Evolutionary conservation across 352 stramenopile species (phyloP), one percentile per base, ranked within the genome.

Genomic region (Phytophthora europaea): DNA sequence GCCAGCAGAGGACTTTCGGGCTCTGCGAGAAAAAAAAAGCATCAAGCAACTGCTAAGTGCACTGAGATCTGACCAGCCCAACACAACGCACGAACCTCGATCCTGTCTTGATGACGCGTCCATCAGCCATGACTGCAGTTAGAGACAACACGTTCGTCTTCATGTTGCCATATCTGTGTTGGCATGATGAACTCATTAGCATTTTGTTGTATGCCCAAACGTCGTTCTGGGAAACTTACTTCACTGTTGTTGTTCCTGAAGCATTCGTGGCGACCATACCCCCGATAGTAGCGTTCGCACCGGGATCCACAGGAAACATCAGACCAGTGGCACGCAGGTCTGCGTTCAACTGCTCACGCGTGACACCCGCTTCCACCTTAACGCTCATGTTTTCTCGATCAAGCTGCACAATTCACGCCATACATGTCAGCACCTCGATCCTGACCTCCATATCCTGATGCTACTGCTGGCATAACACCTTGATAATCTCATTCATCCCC

Each of bases 281-380:
- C 9, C 97, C 97, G 31, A 99, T 84, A 26, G 92, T 98, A 10
- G 97, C 97, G 73, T 99, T 98, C 5, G 97, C 95, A 9, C 97
- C 97, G 12, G 97, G 97, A 75, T 99, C 97, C 6, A 99, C 92
- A 36, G 96, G 90, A 79, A 99, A 99, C 75, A 95, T 94, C 54
- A 98, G 85, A 12, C 94, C 95, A 22, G 89, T 94, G 31, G 86
- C 83, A 13, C 82, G 81, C 45, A 98, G 73, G 54, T 92, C 76
- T 45, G 88, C 76, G 72, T 99, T 98, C 31, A 99, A 76, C 68
- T 93, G 83, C 54, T 96, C 88, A n/a, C 95, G 81, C 51, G 94
- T 98, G 22, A 99, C 87, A 9, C 97, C 97, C 31, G 95, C 88
- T 70, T 98, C 85, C 38, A 99, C 97, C 36, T 82, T 92, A 51